phyloP scores from a whole-genome alignment of 2,329 filamentous ascomycete species.

The Didymella exigua region DNA sequence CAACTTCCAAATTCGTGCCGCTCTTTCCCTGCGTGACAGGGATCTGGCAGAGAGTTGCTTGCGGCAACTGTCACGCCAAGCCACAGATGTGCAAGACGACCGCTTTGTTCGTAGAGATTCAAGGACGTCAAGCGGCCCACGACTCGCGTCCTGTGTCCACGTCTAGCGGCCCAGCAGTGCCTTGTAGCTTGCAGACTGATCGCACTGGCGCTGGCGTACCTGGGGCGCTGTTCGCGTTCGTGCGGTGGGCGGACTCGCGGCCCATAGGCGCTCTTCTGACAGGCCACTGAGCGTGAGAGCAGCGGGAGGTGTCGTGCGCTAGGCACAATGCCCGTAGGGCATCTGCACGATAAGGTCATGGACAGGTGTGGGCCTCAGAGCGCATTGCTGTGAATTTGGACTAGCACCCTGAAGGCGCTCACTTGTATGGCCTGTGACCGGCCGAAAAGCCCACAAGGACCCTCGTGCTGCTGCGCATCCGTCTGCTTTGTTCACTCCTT shows the following conservation, averaged over 20 bases:
- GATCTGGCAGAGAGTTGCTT: not conserved
- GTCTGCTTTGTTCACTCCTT: conserved; percentile 10
- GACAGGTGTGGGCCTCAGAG: conserved; percentile 23
- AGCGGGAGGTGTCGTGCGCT: conserved; percentile 26
- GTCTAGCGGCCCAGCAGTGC: not conserved
- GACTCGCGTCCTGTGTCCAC: not conserved
- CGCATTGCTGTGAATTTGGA: conserved; percentile 26
- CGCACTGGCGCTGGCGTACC: conserved; percentile 7
- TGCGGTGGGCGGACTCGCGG: conserved; percentile 14
- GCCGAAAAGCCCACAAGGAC: conserved; percentile 20
- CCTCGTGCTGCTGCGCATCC: conserved; percentile 16
- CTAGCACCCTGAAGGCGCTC: conserved; percentile 19
- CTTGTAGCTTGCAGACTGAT: not conserved
- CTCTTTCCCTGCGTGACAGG: conserved; percentile 5
- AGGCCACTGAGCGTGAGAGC: conserved; percentile 18
- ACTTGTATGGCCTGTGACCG: conserved; percentile 18
- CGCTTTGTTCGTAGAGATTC: conserved; percentile 5
- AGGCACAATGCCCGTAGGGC: conserved; percentile 16
- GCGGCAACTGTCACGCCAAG: not conserved
- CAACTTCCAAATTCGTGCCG: conserved; percentile 28
- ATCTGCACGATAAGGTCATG: conserved; percentile 31
- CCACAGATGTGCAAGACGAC: not conserved
- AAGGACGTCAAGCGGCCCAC: not conserved
- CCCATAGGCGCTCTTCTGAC: conserved; percentile 5
- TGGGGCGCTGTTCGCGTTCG: conserved; percentile 21